Evolutionary conservation across 1,284 basidiomycete genomes (phyloP), one percentile per base, ranked within the genome.

Genomic region (Ceratobasidium sp.): DNA sequence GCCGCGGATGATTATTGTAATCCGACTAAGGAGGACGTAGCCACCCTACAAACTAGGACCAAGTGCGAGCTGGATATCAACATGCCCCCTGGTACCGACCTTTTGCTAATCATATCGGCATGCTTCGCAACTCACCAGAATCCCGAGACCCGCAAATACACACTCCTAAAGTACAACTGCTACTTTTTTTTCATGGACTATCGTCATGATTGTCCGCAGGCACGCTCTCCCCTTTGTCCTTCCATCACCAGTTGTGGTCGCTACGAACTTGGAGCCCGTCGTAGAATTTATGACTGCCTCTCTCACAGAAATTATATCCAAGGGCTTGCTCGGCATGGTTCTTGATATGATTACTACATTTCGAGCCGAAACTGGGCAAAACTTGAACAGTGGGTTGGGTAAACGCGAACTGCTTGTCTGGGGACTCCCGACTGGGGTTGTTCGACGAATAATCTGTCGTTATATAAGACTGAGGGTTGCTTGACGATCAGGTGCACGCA

Each of bases 181-280:
- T 62, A 45, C 42, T 62, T 62, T 31, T n/a, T 62, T 62, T 34
- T 31, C 57, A 20, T 62, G 57, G 57, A 62, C 57, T 1, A 62
- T 62, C 27, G n/a, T 62, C 1, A 47, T 62, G 42, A 27, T 62
- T 29, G 42, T 62, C 6, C 1, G 42, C 15, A 2, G 57, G 1
- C 57, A 22, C 1, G 13, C 13, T 22, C 17, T 62, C 57, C 57
- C 17, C 22, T 45, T 49, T 17, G 20, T 2, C 35, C n/a, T 15
- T 27, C 55, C 55, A 3, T 58, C 8, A 45, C 56, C 38, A 5
- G 29, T 3, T 45, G 15, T 12, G n/a, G 31, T 20, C 27, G 38
- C 22, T 27, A 58, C 2, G 27, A 45, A 32, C n/a, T 13, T 27
- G 22, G 38, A 15, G 3, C 38, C 6, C 5, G 12, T 8, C 10